Conservation (phyloP, 2,329 filamentous ascomycete genomes). For the Fusarium tjaetaba region DNA sequence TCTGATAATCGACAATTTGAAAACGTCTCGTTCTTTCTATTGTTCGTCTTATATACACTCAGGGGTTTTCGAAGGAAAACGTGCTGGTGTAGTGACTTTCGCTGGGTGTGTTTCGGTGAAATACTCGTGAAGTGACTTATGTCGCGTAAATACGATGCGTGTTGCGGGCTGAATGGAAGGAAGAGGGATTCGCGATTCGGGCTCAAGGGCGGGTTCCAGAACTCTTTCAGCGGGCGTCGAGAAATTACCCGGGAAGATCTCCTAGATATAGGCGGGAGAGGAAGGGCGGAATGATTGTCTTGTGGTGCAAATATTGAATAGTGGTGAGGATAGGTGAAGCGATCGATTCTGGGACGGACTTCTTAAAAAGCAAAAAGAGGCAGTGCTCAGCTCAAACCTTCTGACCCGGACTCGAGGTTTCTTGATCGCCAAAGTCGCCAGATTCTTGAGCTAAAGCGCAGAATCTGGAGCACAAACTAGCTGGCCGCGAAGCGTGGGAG, state of each 20-base stretch:
- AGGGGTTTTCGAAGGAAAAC: slow-evolving; percentile 88
- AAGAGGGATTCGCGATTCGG: slow-evolving; percentile 46
- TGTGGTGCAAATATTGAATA: slow-evolving; percentile 45
- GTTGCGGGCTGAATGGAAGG: slow-evolving; percentile 45
- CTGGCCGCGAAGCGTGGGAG: slow-evolving; percentile 35
- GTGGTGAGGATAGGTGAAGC: slow-evolving; percentile 51
- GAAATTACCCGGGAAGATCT: slow-evolving; percentile 42
- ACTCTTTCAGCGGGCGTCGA: slow-evolving; percentile 45
- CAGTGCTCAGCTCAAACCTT: slow-evolving; percentile 54
- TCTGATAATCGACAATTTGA: slow-evolving; percentile 43
- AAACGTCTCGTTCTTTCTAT: slow-evolving; percentile 47
- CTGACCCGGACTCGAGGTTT: slow-evolving; percentile 36
- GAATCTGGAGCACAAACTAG: slow-evolving; percentile 9
- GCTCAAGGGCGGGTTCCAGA: slow-evolving; percentile 46
- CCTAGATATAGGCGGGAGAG: slow-evolving; percentile 44
- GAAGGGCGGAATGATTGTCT: slow-evolving; percentile 49
- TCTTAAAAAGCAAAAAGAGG: slow-evolving; percentile 52
- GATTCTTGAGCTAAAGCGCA: slow-evolving; percentile 19
- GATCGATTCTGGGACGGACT: slow-evolving; percentile 50
- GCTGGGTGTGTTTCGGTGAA: slow-evolving; percentile 55
- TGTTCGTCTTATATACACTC: slow-evolving; percentile 79
- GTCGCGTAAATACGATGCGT: slow-evolving; percentile 49
- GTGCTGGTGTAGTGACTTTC: slow-evolving; percentile 79
- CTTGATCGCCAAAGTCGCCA: slow-evolving; percentile 41
- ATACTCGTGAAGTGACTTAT: slow-evolving; percentile 53